Conservation (phyloP, 1,284 basidiomycete genomes). For the Afroboletus lepidellus region DNA sequence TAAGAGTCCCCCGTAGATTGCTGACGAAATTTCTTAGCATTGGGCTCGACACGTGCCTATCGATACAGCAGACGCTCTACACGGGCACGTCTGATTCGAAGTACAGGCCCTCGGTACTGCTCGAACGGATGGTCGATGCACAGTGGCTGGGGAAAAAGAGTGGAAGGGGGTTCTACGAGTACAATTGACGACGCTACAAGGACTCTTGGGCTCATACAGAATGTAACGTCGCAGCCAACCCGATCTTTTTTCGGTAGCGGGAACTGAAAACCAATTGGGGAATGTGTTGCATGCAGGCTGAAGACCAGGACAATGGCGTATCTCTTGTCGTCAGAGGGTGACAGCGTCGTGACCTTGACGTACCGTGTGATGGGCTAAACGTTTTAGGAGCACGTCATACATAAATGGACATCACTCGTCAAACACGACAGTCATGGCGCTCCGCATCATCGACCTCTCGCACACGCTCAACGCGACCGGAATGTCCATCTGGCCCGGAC, state of each 20-base stretch:
- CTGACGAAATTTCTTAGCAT: conserved; percentile 54
- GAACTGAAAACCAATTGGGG: too few relatives aligned
- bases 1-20: not conserved
- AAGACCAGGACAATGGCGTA: not conserved
- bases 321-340: too few relatives aligned
- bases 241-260: not conserved
- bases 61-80: conserved; percentile 87
- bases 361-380: too few relatives aligned
- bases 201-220: not conserved
- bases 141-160: conserved; percentile 94
- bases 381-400: not conserved
- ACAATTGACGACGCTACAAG: conserved; percentile 28
- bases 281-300: not conserved
- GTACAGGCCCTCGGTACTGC: conserved; percentile 88
- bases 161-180: conserved; percentile 88
- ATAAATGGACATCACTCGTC: not conserved
- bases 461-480: conserved; percentile 18
- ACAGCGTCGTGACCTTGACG: too few relatives aligned
- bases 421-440: conserved; percentile 10
- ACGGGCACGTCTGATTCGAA: conserved; percentile 93
- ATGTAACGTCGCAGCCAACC: not conserved
- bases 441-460: conserved; percentile 24
- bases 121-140: conserved; percentile 96
- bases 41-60: conserved; percentile 88
- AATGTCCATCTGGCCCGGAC: conserved; percentile 26